phyloP scores from a whole-genome alignment of 108 stramenopile genomes.

The Cyclotella cryptica region DNA sequence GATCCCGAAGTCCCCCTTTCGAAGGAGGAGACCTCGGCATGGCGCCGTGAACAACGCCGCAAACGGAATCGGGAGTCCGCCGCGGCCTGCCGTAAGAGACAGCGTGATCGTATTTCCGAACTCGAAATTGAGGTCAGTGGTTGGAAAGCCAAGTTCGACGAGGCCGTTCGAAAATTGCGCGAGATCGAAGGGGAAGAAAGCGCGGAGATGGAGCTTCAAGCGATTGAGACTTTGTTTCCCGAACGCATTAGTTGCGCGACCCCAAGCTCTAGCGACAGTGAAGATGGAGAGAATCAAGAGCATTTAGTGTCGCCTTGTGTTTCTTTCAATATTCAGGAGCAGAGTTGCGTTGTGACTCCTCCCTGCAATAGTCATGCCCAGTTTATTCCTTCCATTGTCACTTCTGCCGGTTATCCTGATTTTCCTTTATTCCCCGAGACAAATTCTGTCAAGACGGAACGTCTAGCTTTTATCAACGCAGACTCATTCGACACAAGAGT shows the following conservation, averaged over 20 bases:
- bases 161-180: conserved; percentile 67
- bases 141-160: conserved; percentile 80
- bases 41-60: conserved; percentile 84
- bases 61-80: conserved; percentile 88
- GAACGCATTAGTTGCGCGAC: conserved; percentile 4
- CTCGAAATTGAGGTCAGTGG: conserved; percentile 76
- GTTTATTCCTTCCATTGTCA: conserved; percentile 8
- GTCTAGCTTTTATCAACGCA: not conserved
- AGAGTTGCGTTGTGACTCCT: not conserved
- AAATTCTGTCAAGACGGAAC: conserved; percentile 7
- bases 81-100: conserved; percentile 80
- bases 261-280: not conserved
- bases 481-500: conserved; percentile 37
- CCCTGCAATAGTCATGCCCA: conserved; percentile 5
- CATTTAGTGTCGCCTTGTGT: not conserved
- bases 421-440: conserved; percentile 32
- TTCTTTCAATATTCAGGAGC: not conserved
- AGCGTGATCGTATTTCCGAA: conserved; percentile 80
- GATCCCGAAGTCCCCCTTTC: conserved; percentile 87
- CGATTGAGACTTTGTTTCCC: conserved; percentile 16
- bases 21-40: conserved; percentile 80
- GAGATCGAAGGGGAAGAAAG: conserved; percentile 54
- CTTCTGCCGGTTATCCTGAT: conserved; percentile 10
- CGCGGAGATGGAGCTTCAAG: conserved; percentile 20
- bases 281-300: not conserved